Evolutionary conservation across 1,284 basidiomycete genomes (phyloP).

Genomic region (Tilletiopsis washingtonensis): DNA sequence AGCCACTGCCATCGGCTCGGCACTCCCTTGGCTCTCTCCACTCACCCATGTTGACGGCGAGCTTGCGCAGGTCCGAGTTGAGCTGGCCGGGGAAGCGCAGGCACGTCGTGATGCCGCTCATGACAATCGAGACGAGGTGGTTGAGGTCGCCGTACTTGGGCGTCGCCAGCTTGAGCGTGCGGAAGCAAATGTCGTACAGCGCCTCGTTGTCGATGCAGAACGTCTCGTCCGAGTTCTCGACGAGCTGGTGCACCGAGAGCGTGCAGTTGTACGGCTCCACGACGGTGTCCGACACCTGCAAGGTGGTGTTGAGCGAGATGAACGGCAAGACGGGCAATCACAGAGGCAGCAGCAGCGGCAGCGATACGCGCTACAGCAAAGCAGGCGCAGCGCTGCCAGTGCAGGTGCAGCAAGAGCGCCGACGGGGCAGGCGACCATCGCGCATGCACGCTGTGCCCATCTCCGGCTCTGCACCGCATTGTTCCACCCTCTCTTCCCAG

Average conservation of each 20-base stretch:
- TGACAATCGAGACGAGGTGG: conserved; percentile 92
- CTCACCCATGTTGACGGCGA: conserved; percentile 95
- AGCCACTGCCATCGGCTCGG: background rate
- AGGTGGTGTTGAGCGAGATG: too few relatives aligned
- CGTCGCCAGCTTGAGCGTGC: conserved; percentile 84
- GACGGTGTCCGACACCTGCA: conserved; percentile 57
- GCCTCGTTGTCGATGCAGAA: conserved; percentile 87
- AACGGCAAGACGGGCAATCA: too few relatives aligned
- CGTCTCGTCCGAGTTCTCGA: conserved; percentile 60
- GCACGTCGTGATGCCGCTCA: conserved; percentile 94
- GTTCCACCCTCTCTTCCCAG: background rate
- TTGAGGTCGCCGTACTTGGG: conserved; percentile 95
- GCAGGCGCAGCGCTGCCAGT: too few relatives aligned
- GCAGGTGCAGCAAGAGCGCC: too few relatives aligned
- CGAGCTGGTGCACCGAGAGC: conserved; percentile 58
- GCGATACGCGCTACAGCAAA: too few relatives aligned
- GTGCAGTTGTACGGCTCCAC: conserved; percentile 61
- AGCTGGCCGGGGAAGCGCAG: conserved; percentile 97
- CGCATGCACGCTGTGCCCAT: background rate
- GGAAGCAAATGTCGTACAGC: conserved; percentile 85
- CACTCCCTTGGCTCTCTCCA: conserved; percentile 12
- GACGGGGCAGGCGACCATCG: too few relatives aligned
- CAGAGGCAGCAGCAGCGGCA: too few relatives aligned
- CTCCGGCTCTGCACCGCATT: background rate
- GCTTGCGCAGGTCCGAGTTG: conserved; percentile 92